Conservation (phyloP, 805 yeast species). For the Ogataea paraovalis region DNA sequence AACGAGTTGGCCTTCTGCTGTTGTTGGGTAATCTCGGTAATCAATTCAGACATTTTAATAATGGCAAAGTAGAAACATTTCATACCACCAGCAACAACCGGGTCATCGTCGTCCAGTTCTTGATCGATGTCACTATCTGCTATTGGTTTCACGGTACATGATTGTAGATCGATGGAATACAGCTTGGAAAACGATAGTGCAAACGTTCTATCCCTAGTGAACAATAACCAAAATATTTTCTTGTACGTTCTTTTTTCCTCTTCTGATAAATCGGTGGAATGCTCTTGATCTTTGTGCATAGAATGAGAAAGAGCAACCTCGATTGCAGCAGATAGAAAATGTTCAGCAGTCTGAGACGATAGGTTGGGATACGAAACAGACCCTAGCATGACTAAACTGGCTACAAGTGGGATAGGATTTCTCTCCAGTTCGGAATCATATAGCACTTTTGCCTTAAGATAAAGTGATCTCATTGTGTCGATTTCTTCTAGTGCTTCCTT, state of each 20-base stretch:
- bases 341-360: neutral
- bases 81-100: neutral
- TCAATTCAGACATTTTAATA: slow-evolving; percentile 2
- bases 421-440: slow-evolving; percentile 64
- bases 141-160: neutral
- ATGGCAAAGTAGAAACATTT: neutral
- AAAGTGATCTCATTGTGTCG: slow-evolving; percentile 48
- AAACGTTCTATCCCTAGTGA: slow-evolving; percentile 45
- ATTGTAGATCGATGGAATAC: neutral
- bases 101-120: neutral
- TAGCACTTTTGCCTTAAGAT: slow-evolving; percentile 47
- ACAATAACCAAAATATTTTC: slow-evolving; percentile 69
- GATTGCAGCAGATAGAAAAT: slow-evolving; percentile 50
- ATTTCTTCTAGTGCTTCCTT: slow-evolving; percentile 37
- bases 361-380: slow-evolving; percentile 49
- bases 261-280: neutral
- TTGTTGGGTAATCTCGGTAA: slow-evolving; percentile 4
- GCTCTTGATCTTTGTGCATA: slow-evolving; percentile 46
- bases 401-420: slow-evolving; percentile 53
- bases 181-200: neutral
- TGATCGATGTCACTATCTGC: too few relatives aligned
- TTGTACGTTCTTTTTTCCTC: slow-evolving; percentile 43
- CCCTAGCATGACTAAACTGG: slow-evolving; percentile 1
- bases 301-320: slow-evolving; percentile 68
- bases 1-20: slow-evolving; percentile 2